Evolutionary conservation across 2,329 filamentous ascomycete genomes (phyloP), one percentile per base, ranked within the genome.

Genomic region (Aspergillus novofumigatus): DNA sequence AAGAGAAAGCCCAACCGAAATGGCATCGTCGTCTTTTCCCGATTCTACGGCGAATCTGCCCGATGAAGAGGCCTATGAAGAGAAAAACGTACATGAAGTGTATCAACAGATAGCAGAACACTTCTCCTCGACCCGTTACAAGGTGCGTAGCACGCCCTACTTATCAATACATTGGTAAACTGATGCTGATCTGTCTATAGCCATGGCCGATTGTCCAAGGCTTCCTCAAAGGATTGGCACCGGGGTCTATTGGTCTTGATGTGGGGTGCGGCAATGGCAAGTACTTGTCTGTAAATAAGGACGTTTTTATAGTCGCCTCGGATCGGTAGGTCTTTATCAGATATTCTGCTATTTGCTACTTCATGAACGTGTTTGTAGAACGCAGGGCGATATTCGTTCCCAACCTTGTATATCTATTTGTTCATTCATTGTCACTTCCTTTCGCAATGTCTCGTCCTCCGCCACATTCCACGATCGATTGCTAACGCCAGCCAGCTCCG

Each of bases 231-330:
- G 77, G 79, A 32, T 83, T 89, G 50, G 71, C 81, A 0, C 77
- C 86, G 11, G 93, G 92, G 26, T 83, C 90, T 51, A 77, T 97
- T 55, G 94, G 94, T 9, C 81, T 96, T 32, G 94, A 99, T 75
- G 82, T 97, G 56, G 94, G 94, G 59, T 97, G 94, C 76, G 94
- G 94, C 58, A 99, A 99, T 77, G 94, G 94, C 65, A 97, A 97
- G 80, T 97, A 97, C 73, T 80, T 97, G 59, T 79, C 83, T 59
- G 89, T 96, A 56, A 95, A 95, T 75, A 82, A 81, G 23, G 76
- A 84, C 65, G 77, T 96, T 51, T 92, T 90, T 77, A 88, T 97
- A 54, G 72, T 97, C 58, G 93, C 86, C 56, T 93, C 89, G 55
- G 94, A 97, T 78, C 85, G 91, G 79, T 95, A 85, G 66, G 80